phyloP scores from a whole-genome alignment of 495 filamentous ascomycete species.

The Neurospora intermedia region DNA sequence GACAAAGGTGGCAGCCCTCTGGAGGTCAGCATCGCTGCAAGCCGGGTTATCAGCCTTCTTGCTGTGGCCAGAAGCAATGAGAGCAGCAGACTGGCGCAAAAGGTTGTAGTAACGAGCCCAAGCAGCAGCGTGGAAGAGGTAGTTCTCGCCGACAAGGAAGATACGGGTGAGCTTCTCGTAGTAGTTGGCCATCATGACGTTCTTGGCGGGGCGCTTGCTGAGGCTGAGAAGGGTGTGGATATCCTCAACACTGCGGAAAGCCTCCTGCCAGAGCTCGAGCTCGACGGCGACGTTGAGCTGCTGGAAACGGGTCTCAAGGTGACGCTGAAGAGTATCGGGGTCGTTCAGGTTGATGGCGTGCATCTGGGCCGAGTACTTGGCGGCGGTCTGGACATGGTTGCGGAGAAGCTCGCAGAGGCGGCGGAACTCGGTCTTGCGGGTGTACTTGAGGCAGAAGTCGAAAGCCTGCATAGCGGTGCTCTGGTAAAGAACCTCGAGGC shows the following conservation, averaged over 20 bases:
- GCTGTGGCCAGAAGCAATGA: slow-evolving; percentile 74
- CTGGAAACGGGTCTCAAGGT: slow-evolving; percentile 95
- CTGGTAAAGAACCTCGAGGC: slow-evolving; percentile 96
- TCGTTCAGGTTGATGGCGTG: slow-evolving; percentile 98
- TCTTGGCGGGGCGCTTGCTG: slow-evolving; percentile 98
- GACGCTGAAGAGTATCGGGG: slow-evolving; percentile 90
- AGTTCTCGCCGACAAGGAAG: slow-evolving; percentile 98
- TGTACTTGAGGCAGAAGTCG: slow-evolving; percentile 96
- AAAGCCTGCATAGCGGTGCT: slow-evolving; percentile 95
- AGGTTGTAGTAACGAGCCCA: slow-evolving; percentile 97
- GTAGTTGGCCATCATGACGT: slow-evolving; percentile 99
- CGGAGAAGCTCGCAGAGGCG: slow-evolving; percentile 93
- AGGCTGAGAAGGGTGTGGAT: slow-evolving; percentile 97
- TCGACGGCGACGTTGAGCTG: slow-evolving; percentile 97
- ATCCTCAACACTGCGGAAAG: slow-evolving; percentile 96
- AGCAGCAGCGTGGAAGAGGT: slow-evolving; percentile 95
- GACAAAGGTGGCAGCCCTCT: slow-evolving; percentile 79
- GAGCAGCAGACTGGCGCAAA: slow-evolving; percentile 76
- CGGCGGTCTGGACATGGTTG: slow-evolving; percentile 97
- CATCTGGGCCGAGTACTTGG: slow-evolving; percentile 98
- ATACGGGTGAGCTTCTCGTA: slow-evolving; percentile 98
- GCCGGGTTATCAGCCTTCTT: slow-evolving; percentile 90
- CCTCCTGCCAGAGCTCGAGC: slow-evolving; percentile 97
- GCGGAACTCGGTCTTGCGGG: slow-evolving; percentile 98
- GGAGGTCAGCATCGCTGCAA: slow-evolving; percentile 78